Conservation (phyloP, 2,329 filamentous ascomycete genomes). For the Penicillium capsulatum region DNA sequence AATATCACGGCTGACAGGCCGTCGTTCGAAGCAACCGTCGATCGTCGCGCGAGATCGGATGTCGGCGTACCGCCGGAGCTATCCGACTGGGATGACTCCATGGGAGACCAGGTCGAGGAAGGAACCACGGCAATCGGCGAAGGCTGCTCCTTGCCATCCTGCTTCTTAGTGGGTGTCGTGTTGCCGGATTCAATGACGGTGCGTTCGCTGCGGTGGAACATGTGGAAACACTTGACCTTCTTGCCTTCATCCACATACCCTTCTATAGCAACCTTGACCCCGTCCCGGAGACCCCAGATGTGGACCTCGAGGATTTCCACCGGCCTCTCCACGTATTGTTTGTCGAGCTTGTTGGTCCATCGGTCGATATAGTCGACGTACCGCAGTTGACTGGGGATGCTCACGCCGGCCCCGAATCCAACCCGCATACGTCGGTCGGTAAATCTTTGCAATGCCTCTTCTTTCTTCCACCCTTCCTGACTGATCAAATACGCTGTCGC, state of each 20-base stretch:
- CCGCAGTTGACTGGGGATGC: constrained; percentile 85
- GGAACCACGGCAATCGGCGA: background rate
- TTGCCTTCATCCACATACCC: constrained; percentile 87
- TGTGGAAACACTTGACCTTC: constrained; percentile 77
- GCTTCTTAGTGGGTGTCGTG: constrained; percentile 39
- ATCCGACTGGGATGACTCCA: constrained; percentile 14
- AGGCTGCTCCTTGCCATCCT: constrained; percentile 1
- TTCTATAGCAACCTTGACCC: constrained; percentile 81
- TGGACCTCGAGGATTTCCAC: constrained; percentile 87
- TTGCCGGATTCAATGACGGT: constrained; percentile 48
- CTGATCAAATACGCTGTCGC: constrained; percentile 86
- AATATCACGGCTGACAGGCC: constrained; percentile 72
- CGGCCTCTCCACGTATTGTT: constrained; percentile 75
- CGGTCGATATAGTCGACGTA: constrained; percentile 86
- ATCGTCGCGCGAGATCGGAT: constrained; percentile 34
- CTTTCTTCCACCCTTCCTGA: constrained; percentile 67
- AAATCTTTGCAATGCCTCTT: constrained; percentile 62
- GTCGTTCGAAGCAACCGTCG: constrained; percentile 41
- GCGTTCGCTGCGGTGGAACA: constrained; percentile 68
- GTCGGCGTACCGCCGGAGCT: constrained; percentile 3
- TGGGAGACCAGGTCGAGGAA: constrained; percentile 14
- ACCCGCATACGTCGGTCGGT: constrained; percentile 86
- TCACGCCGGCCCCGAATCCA: constrained; percentile 82
- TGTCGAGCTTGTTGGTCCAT: constrained; percentile 68
- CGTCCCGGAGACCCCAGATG: constrained; percentile 80